Base-by-base conservation (phyloP, 129 eudicot species). In the Artemisia annua region DNA sequence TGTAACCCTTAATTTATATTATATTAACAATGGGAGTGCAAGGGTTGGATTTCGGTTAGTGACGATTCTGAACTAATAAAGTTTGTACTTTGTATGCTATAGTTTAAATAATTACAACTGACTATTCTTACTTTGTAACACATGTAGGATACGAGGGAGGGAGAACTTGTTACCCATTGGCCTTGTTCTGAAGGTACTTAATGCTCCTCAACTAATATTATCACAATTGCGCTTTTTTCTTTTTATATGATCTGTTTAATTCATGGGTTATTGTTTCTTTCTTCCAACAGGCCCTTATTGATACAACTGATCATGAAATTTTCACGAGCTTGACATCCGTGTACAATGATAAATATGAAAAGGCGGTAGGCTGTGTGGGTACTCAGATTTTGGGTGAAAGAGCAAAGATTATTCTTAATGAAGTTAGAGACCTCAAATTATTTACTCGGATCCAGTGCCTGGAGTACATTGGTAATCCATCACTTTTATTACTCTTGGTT, bases 31-130 rank as follows among this genome's bases (percentile, higher is more conserved):
- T 76, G 98, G 98, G 69, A 94, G 98, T 77, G 98, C 98, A 72
- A 86, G 97, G 63, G 91, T 94, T 48, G 98, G 98, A 60, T 94
- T 90, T 84, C 88, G 98, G 98, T 94, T 83, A 87, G 89, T 62
- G 22, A 16, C 54, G 43, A 48, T 67, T 52, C 15, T 61, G 43
- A n/a, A 56, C 20, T 32, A n/a, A 20, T 57, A 28, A 72, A 48
- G 51, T 46, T 54, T 5, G 2, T 53, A 44, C 18, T 46, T 54
- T 5, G 2, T 53, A 44, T 28, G 24, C 18, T 60, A 39, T 39
- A 19, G n/a, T 32, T 16, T 54, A 7, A 32, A 48, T 64, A 22
- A 11, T 69, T 56, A 55, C 15, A 13, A 5, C 57, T 28, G 69
- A 63, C 48, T 53, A 17, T 69, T 12, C 63, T 49, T 59, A 44